Evolutionary conservation across 2,329 filamentous ascomycete genomes (phyloP), one percentile per base, ranked within the genome.

Genomic region (Cladosporium velox): DNA sequence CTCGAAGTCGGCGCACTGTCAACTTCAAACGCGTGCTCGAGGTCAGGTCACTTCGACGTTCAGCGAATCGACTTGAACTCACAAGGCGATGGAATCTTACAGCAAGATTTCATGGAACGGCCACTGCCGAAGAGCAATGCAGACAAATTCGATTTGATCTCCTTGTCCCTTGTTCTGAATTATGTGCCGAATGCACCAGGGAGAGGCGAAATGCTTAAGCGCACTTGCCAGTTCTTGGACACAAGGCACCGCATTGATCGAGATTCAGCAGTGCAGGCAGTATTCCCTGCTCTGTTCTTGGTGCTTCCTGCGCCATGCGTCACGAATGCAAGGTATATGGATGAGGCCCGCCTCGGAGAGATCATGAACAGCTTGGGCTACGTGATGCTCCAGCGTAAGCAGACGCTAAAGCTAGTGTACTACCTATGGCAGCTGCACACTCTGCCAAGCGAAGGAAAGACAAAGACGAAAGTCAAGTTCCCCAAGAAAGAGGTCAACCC

Each of bases 51-150:
- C 52, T 91, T 98, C 72, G 83, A 90, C 41, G 87, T 96, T 72
- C 86, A 89, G 68, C 87, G 93, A 69, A 97, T 99, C 76, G 95
- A 99, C 75, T 81, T 99, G 65, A 91, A 96, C 78, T 95, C 93
- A 67, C 92, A 96, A 75, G 89, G 89, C 57, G 83, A 89, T 1
- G 89, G 88, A 0, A 99, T 99, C 70, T 76, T 88, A 66, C 88
- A 96, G 77, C 92, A 97, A 76, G 92, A 99, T 77, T 98, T 99
- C 74, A 97, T 99, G 93, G 81, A 92, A 71, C 85, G 93, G 30
- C 91, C 93, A 0, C 78, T 94, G 3, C 94, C 94, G 0, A 76
- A 75, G 1, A 34, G 52, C 5, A 77, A 70, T 8, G 75, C 84
- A 26, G 81, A 85, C 6, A 77, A 80, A 0, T 98, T 98, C 76